phyloP scores from a whole-genome alignment of 1,284 basidiomycete genomes.

The Prillingera fragicola region DNA sequence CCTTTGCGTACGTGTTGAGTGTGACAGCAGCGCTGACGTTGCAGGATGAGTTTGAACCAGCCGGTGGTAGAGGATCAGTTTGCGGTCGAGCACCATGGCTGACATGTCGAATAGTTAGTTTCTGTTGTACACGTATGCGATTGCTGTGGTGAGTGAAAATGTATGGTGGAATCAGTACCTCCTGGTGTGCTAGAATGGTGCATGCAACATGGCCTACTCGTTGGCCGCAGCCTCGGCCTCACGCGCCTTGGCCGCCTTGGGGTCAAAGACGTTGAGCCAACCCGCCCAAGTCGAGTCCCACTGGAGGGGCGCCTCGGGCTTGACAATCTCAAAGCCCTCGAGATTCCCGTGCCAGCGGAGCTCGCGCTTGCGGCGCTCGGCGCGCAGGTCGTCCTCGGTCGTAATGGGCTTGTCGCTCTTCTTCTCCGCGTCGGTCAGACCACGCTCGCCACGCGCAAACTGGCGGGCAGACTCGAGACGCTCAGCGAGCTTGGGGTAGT shows the following conservation, averaged over 20 bases:
- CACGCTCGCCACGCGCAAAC: conserved; percentile 68
- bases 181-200: background rate
- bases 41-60: too few species aligned
- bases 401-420: conserved; percentile 64
- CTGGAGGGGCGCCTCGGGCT: conserved; percentile 57
- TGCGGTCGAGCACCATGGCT: too few species aligned
- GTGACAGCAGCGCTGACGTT: too few species aligned
- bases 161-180: too few species aligned
- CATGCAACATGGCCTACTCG: background rate
- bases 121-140: too few species aligned
- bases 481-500: conserved; percentile 67
- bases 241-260: background rate
- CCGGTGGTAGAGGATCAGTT: too few species aligned
- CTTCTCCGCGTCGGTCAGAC: conserved; percentile 76
- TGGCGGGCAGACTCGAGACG: conserved; percentile 71
- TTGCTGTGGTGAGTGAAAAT: too few species aligned
- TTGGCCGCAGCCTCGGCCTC: background rate
- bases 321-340: conserved; percentile 71
- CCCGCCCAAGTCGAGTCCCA: conserved; percentile 73
- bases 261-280: conserved; percentile 60
- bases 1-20: too few species aligned
- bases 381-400: conserved; percentile 77
- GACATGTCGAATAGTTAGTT: too few species aligned
- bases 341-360: conserved; percentile 70
- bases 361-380: conserved; percentile 80